These are phyloP conservation scores for Scheffersomyces segobiensis DNA, from an alignment of 1,139 yeast species.

Conservation along the genomic window DNA sequence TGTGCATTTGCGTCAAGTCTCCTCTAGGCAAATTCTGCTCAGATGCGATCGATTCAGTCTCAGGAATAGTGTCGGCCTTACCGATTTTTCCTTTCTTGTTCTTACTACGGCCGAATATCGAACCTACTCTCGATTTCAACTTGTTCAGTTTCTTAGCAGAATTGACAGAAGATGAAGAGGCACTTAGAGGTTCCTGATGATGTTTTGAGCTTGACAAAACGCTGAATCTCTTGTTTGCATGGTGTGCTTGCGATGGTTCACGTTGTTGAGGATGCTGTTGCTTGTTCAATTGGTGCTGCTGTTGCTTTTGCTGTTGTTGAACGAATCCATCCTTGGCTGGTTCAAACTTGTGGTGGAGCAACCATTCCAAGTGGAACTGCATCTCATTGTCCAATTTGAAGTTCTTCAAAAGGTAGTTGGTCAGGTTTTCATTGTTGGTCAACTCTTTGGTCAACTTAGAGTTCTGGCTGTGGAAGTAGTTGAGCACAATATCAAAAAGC, in stretches of 20 bases:
- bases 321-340: conserved; percentile 15
- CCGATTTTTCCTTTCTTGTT: conserved; percentile 37
- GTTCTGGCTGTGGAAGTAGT: conserved; percentile 64
- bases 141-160: conserved; percentile 32
- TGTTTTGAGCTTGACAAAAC: conserved; percentile 3
- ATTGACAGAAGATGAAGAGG: conserved; percentile 5
- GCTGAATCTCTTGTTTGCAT: conserved; percentile 12
- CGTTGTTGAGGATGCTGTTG: background rate
- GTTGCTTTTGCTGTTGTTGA: conserved; percentile 10
- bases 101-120: conserved; percentile 68
- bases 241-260: conserved; percentile 3
- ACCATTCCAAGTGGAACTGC: conserved; percentile 36
- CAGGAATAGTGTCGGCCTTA: conserved; percentile 30
- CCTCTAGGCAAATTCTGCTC: conserved; percentile 10
- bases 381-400: conserved; percentile 42
- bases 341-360: conserved; percentile 28
- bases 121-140: conserved; percentile 78
- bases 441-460: conserved; percentile 47
- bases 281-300: conserved; percentile 11
- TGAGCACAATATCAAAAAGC: conserved; percentile 66
- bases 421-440: conserved; percentile 61
- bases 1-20: conserved; percentile 4
- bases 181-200: background rate
- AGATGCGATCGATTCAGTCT: conserved; percentile 32
- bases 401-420: conserved; percentile 59